Evolutionary conservation across 192 early-diverging fungal genomes (phyloP).

Genomic region (Rhizoclosmatium globosum): DNA sequence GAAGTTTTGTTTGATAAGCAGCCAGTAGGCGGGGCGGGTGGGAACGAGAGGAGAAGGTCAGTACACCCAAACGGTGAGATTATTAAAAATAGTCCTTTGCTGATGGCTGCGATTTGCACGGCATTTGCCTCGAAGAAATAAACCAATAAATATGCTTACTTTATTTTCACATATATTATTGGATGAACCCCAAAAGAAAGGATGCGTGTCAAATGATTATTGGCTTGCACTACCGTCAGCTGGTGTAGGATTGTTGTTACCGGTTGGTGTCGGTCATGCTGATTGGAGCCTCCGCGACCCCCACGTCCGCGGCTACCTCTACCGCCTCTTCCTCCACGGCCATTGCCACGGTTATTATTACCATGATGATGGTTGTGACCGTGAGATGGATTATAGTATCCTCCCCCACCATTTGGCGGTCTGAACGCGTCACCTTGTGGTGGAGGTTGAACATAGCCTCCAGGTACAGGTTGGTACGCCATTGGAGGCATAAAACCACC

Average conservation of each 20-base stretch:
- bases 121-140: constrained; percentile 11
- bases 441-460: neutral
- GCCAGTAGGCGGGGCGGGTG: neutral
- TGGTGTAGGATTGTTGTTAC: neutral
- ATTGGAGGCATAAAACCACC: neutral
- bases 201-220: too few species aligned
- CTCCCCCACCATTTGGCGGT: neutral
- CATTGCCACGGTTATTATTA: neutral
- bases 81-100: neutral
- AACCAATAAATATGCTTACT: neutral
- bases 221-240: neutral
- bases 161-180: constrained; percentile 15
- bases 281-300: neutral
- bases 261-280: too few species aligned
- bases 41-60: neutral
- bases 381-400: neutral
- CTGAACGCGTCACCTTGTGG: neutral
- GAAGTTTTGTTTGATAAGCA: constrained; percentile 12
- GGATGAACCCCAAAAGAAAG: neutral
- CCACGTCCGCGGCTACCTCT: neutral
- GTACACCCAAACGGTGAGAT: neutral
- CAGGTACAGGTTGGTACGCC: neutral
- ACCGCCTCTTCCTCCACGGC: constrained; percentile 16
- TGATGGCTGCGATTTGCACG: neutral
- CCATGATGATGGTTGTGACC: neutral